A percentile compares a stretch with the other conserved stretches of the same genome.
Conservation (phyloP, 495 filamentous ascomycete genomes). For the Neurospora tetrasperma region DNA sequence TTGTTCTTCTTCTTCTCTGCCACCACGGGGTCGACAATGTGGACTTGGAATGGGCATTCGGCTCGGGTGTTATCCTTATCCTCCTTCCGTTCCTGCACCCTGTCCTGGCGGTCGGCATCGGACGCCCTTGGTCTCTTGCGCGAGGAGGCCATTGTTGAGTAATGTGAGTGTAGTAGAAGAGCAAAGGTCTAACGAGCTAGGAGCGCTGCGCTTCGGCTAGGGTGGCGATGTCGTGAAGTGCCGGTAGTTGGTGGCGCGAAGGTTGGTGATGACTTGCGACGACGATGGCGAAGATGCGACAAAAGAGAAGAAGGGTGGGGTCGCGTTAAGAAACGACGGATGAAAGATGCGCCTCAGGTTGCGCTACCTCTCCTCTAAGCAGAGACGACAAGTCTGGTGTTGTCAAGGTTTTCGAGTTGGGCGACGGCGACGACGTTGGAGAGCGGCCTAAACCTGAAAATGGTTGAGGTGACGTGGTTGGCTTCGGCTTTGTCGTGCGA, state of each 20-base stretch:
- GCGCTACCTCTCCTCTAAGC: not conserved
- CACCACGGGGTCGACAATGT: slow-evolving; percentile 26
- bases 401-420: not conserved
- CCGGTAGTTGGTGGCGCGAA: not conserved
- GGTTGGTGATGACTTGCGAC: not conserved
- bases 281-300: not conserved
- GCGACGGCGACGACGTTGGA: not conserved
- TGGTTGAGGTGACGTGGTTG: not conserved
- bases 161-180: not conserved
- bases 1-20: slow-evolving; percentile 30
- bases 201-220: not conserved
- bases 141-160: slow-evolving; percentile 25
- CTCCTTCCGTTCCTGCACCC: slow-evolving; percentile 21
- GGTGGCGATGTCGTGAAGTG: not conserved
- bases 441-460: not conserved
- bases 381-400: not conserved
- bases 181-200: not conserved
- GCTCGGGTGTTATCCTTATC: slow-evolving; percentile 4
- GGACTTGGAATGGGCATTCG: slow-evolving; percentile 24
- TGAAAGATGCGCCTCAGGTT: not conserved
- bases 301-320: not conserved
- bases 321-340: not conserved
- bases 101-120: slow-evolving; percentile 26
- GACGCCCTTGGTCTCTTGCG: slow-evolving; percentile 35
- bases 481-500: not conserved